Evolutionary conservation across 2,329 filamentous ascomycete species (phyloP), one percentile per base, ranked within the genome.

Genomic region (Cercospora berteroae): DNA sequence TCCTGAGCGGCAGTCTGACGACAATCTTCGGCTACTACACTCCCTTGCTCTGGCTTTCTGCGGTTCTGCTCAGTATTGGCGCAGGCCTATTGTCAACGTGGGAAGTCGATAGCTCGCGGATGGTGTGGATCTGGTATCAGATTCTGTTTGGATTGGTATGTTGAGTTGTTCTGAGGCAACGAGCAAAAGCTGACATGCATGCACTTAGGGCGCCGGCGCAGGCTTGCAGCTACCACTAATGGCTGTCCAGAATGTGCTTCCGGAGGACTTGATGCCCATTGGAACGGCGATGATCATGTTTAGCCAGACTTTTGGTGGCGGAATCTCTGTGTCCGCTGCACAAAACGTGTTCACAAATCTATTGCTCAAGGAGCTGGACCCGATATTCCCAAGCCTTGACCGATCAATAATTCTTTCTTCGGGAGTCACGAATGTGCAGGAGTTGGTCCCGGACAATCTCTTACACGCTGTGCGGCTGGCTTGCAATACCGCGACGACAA

Each of bases 401-500:
- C 36, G 58, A n/a, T 3, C 42, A 1, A 42, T 50, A 3, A 20
- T 85, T 5, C 73, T 82, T 7, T 71, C 73, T 1, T 79, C 79
- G 2, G 85, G 85, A 39, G 84, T 84, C 2, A 92, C 89, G 0
- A 83, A 87, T 61, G 80, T 93, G 29, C 83, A 84, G 65, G 73
- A 80, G 0, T 74, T 81, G 1, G 85, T 91, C 18, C 79, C 83
- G 0, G 71, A 77, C 0, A 72, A 85, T 63, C 84, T 82, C 64
- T 75, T 88, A 4, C 74, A 76, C 1, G 77, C 80, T 0, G 87
- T 93, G 8, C 79, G 88, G 1, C 70, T 79, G 0, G 88, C 87
- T 0, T 92, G 91, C 79, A 91, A 90, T 73, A 76, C 80, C 25
- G 82, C 88, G 0, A 76, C 92, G 36, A 82, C 82, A 1, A 78